Conservation (phyloP, 2,329 filamentous ascomycete genomes). For the Colletotrichum salicis region DNA sequence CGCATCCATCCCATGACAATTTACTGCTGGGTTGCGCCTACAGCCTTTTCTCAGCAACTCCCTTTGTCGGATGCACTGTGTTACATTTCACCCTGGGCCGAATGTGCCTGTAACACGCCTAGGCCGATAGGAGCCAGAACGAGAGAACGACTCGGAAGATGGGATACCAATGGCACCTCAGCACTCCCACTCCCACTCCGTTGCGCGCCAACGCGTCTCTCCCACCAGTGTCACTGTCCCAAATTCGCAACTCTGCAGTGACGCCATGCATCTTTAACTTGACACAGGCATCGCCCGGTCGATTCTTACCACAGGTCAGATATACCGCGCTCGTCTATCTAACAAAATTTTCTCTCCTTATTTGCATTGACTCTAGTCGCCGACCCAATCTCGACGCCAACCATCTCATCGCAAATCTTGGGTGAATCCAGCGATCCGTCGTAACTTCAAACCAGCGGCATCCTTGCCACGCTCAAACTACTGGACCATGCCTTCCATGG, state of each 20-base stretch:
- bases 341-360: background rate
- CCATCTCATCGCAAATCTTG: background rate
- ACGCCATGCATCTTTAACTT: slow-evolving; percentile 13
- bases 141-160: background rate
- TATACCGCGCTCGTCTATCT: slow-evolving; percentile 15
- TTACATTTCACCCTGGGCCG: slow-evolving; percentile 17
- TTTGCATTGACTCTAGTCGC: slow-evolving; percentile 20
- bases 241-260: background rate
- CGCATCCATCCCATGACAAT: background rate
- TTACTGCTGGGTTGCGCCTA: background rate
- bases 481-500: slow-evolving; percentile 7
- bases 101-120: slow-evolving; percentile 27
- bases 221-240: background rate
- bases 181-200: background rate
- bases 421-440: slow-evolving; percentile 3
- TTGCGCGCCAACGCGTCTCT: background rate
- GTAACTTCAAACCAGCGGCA: background rate
- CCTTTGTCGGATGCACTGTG: slow-evolving; percentile 17
- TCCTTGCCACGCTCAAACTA: slow-evolving; percentile 23
- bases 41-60: background rate
- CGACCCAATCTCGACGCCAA: slow-evolving; percentile 10
- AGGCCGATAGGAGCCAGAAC: slow-evolving; percentile 1
- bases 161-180: background rate
- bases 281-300: background rate
- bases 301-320: background rate